These are phyloP conservation scores for Prasinococcaceae sp. DNA, from an alignment of 139 green algal species.

Conservation along the genomic window DNA sequence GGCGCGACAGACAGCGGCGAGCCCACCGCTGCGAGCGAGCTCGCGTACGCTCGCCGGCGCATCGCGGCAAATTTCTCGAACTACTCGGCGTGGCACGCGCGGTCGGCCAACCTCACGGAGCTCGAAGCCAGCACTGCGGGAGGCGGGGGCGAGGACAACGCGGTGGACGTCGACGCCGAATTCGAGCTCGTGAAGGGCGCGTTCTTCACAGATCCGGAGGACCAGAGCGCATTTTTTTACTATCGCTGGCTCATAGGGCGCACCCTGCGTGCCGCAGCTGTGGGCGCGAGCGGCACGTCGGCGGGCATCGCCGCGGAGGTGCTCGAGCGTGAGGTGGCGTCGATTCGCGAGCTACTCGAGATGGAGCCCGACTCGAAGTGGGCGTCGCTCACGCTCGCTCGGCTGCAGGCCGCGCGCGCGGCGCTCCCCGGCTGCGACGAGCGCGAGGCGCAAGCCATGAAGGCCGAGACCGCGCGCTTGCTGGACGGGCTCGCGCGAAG, in stretches of 20 bases:
- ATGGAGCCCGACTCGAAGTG: conserved; percentile 50
- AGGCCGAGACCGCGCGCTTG: neutral
- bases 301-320: conserved; percentile 20
- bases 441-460: too few species aligned
- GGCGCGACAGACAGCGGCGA: neutral
- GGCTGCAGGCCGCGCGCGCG: too few species aligned
- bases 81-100: conserved; percentile 89
- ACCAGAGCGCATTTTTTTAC: conserved; percentile 91
- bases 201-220: conserved; percentile 79
- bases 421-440: conserved; percentile 37
- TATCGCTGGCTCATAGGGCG: conserved; percentile 55
- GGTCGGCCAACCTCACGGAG: neutral
- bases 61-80: conserved; percentile 95
- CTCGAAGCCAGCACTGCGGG: neutral
- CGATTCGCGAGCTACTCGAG: conserved; percentile 32
- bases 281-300: neutral
- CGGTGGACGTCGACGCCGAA: conserved; percentile 31
- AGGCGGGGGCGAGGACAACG: neutral
- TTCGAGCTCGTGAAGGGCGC: conserved; percentile 83
- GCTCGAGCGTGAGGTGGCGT: conserved; percentile 32
- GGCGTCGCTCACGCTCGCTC: conserved; percentile 69
- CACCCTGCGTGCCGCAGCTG: neutral
- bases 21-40: conserved; percentile 6
- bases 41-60: conserved; percentile 50
- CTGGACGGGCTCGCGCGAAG: neutral